Percentiles rank a stretch among this genome's conserved stretches.
Evolutionary conservation across 495 filamentous ascomycete genomes (phyloP).

Genomic region (Thermothielavioides terrestris): DNA sequence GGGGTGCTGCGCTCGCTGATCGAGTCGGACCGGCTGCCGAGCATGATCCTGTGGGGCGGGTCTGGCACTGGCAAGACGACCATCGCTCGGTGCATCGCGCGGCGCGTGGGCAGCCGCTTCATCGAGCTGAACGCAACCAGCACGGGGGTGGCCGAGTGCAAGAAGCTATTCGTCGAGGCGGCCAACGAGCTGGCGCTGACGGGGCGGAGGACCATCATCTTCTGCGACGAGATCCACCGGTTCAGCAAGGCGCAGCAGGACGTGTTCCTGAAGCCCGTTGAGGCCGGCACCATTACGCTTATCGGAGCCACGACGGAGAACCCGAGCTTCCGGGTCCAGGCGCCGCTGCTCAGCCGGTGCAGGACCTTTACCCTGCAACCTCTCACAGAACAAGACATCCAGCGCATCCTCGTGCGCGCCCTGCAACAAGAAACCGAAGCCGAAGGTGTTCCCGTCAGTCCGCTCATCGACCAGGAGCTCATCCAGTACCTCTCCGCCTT

Average conservation of each 20-base stretch:
- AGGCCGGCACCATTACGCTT: slow-evolving; percentile 80
- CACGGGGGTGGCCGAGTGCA: slow-evolving; percentile 82
- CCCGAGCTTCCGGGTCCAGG: slow-evolving; percentile 88
- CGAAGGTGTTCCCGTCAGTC: slow-evolving; percentile 26
- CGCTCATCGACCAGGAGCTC: slow-evolving; percentile 68
- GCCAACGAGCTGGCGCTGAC: slow-evolving; percentile 72
- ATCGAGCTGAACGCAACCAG: slow-evolving; percentile 95
- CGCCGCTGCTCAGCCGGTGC: slow-evolving; percentile 79
- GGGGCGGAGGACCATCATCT: slow-evolving; percentile 87
- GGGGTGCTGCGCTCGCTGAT: slow-evolving; percentile 87
- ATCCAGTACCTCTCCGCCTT: slow-evolving; percentile 75
- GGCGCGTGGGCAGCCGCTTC: slow-evolving; percentile 70
- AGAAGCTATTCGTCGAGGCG: slow-evolving; percentile 86
- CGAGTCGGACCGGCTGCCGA: slow-evolving; percentile 76
- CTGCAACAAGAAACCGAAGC: slow-evolving; percentile 47
- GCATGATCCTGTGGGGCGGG: slow-evolving; percentile 91
- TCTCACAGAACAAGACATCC: slow-evolving; percentile 61
- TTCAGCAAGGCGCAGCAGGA: slow-evolving; percentile 94
- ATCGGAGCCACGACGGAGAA: slow-evolving; percentile 98
- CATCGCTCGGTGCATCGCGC: slow-evolving; percentile 88
- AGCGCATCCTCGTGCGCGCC: slow-evolving; percentile 64
- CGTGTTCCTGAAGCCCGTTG: slow-evolving; percentile 88
- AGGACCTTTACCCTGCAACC: slow-evolving; percentile 78
- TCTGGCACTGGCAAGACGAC: slow-evolving; percentile 95
- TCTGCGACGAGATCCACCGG: slow-evolving; percentile 95